Evolutionary conservation across 2,329 filamentous ascomycete species (phyloP).

Genomic region (Monilinia polystroma): DNA sequence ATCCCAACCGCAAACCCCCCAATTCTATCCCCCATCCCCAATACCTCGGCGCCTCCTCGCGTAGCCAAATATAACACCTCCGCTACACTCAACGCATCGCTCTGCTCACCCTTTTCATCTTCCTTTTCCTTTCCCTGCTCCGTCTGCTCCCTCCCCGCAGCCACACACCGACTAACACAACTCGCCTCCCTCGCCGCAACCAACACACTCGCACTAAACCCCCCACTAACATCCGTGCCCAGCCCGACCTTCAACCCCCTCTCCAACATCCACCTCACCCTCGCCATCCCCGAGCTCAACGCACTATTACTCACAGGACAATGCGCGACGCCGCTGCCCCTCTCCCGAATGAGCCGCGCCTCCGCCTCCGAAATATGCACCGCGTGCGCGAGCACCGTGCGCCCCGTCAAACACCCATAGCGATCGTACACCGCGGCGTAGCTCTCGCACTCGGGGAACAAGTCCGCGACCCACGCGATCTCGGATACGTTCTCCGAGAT

Average conservation of each 20-base stretch:
- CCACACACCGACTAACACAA: conserved; percentile 71
- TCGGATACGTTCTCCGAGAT: conserved; percentile 81
- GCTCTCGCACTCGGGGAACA: conserved; percentile 63
- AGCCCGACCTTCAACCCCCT: conserved; percentile 76
- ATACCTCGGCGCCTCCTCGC: conserved; percentile 77
- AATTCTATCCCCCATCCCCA: conserved; percentile 69
- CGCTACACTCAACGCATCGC: conserved; percentile 72
- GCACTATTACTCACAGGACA: conserved; percentile 86
- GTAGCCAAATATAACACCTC: conserved; percentile 88
- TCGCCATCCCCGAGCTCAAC: conserved; percentile 75
- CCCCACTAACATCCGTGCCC: conserved; percentile 88
- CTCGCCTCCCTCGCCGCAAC: conserved; percentile 80
- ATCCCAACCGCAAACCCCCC: conserved; percentile 84
- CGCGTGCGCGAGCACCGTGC: conserved; percentile 82
- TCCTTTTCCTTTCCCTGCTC: conserved; percentile 48
- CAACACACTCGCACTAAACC: conserved; percentile 78
- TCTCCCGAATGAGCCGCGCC: conserved; percentile 58
- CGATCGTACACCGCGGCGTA: conserved; percentile 82
- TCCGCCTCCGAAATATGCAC: conserved; percentile 67
- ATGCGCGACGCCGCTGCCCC: conserved; percentile 70
- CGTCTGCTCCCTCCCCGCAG: conserved; percentile 47
- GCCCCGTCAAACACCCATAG: conserved; percentile 64
- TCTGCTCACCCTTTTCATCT: conserved; percentile 42
- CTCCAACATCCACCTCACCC: conserved; percentile 71
- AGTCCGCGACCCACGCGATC: conserved; percentile 63